Evolutionary conservation across 768 basidiomycete species (phyloP).

Genomic region (Boletus subparvulus): DNA sequence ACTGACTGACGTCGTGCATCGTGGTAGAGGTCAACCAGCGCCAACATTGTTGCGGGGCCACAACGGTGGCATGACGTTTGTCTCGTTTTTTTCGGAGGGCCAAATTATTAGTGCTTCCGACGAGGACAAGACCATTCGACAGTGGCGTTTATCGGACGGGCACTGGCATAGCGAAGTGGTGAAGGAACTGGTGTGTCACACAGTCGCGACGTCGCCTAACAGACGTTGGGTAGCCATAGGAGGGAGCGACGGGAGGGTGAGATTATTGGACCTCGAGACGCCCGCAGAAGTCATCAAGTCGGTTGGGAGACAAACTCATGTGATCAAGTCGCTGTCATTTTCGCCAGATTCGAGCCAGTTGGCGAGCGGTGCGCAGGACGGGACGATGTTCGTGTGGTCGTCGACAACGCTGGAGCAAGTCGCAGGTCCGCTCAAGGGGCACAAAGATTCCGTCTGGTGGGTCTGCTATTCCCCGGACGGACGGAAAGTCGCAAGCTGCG

Average conservation of each 20-base stretch:
- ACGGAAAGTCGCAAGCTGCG: conserved; percentile 19
- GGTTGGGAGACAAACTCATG: background rate
- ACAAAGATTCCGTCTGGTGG: conserved; percentile 17
- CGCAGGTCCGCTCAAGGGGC: conserved; percentile 6
- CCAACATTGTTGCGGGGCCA: conserved; percentile 17
- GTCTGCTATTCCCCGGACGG: conserved; percentile 22
- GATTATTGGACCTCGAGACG: conserved; percentile 3
- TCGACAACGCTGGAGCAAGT: conserved; percentile 1
- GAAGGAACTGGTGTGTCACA: background rate
- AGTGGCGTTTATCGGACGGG: conserved; percentile 10
- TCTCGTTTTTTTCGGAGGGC: conserved; percentile 16
- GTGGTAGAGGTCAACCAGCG: background rate
- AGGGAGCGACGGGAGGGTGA: conserved; percentile 16
- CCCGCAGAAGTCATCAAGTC: conserved; percentile 1
- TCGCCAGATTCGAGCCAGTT: conserved; percentile 17
- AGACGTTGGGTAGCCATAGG: conserved; percentile 17
- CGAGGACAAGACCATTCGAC: conserved; percentile 17
- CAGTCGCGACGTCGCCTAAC: conserved; percentile 9
- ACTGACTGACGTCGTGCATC: background rate
- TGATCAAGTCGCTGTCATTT: conserved; percentile 17
- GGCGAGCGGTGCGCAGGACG: conserved; percentile 19
- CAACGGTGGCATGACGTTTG: conserved; percentile 8
- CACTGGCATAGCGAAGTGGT: background rate
- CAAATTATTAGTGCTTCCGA: conserved; percentile 21
- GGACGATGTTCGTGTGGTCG: conserved; percentile 20